Evolutionary conservation across 306 rosid genomes (phyloP), one percentile per base, ranked within the genome.

Genomic region (Vicia villosa): DNA sequence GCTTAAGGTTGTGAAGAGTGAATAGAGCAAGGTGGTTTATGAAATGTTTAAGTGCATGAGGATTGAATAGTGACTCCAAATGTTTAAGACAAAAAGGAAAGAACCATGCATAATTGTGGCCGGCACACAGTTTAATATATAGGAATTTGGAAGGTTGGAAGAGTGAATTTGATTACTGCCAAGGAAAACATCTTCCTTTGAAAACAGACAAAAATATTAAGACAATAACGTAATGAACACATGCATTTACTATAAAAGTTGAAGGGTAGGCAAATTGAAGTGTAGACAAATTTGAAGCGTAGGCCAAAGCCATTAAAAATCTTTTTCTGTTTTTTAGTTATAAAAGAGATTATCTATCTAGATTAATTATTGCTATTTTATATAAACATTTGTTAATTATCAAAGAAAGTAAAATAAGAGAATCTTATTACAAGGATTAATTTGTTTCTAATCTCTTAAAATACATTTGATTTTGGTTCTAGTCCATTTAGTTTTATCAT

Each of bases 71-170:
- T 81, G 76, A 72, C n/a, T 68, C 62, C 50, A 63, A 68, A 16
- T 10, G 74, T 42, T 76, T 49, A 73, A 76, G 76, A 84, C 77
- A 72, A 84, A 84, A 79, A 59, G 37, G 80, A 80, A 56, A 67
- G n/a, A 70, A 62, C 19, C 51, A 51, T 70, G 77, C 36, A 55
- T 45, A 28, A 64, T 63, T 34, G 58, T 70, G 66, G 84, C 87
- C 89, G 89, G 87, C 91, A n/a, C 76, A 70, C 68, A 73, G 72
- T 50, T 61, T 72, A 45, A 75, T 68, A 74, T 66, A 26, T 16
- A 37, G 70, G 51, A 28, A 16, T 17, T 70, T 77, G 46, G 50
- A 60, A 77, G 63, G 70, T 69, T 74, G 40, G 67, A 28, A 9
- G 77, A 74, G 65, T 67, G 78, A 45, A 69, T 49, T 22, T 14